Evolutionary conservation across 2,329 filamentous ascomycete species (phyloP).

Genomic region (Claviceps sp.): DNA sequence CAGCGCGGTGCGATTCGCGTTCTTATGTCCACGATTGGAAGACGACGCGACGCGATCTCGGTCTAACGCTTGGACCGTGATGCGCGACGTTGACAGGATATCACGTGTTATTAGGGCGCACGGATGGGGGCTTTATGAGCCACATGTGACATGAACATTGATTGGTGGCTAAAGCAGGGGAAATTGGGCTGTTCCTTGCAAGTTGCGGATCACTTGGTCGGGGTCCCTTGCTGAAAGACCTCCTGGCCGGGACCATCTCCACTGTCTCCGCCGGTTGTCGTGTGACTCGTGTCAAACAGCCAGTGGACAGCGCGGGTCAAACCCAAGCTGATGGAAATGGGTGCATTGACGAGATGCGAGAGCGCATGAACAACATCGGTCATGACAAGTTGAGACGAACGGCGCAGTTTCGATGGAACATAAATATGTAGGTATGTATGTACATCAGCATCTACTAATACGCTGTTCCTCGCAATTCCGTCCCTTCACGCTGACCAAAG

Average conservation of each 20-base stretch:
- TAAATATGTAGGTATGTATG: too few species aligned
- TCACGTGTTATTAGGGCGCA: constrained; percentile 16
- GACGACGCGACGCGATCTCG: background rate
- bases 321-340: constrained; percentile 3
- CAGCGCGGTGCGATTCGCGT: background rate
- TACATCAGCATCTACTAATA: too few species aligned
- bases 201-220: background rate
- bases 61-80: background rate
- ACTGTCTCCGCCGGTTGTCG: constrained; percentile 10
- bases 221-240: background rate
- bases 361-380: too few species aligned
- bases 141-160: constrained; percentile 4
- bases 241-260: background rate
- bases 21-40: background rate
- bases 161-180: constrained; percentile 13
- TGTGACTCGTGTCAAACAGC: constrained; percentile 7
- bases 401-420: too few species aligned
- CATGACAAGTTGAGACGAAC: too few species aligned
- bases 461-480: too few species aligned
- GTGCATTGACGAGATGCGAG: background rate
- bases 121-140: too few species aligned
- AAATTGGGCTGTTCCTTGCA: constrained; percentile 13
- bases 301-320: background rate
- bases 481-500: too few species aligned
- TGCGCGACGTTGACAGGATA: constrained; percentile 17